phyloP scores from a whole-genome alignment of 352 stramenopile genomes.

The Phytophthora cryptogea region DNA sequence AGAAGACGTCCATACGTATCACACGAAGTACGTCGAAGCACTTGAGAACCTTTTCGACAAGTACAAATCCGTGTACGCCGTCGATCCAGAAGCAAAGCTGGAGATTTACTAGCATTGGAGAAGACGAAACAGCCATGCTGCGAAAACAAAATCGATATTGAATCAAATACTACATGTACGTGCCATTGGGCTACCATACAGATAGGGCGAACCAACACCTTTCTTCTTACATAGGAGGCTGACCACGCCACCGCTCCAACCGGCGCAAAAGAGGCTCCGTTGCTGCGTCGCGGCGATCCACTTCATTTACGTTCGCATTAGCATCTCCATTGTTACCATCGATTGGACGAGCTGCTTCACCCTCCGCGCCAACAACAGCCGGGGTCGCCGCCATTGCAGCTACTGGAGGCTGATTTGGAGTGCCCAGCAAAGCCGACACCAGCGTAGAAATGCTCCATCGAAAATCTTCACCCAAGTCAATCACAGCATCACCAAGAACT shows the following conservation, averaged over 20 bases:
- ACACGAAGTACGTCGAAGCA: slow-evolving; percentile 83
- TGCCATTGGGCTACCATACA: not conserved
- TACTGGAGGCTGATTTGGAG: not conserved
- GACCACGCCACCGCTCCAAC: slow-evolving; percentile 13
- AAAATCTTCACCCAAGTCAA: slow-evolving; percentile 46
- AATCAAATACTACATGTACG: slow-evolving; percentile 6
- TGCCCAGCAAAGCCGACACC: slow-evolving; percentile 33
- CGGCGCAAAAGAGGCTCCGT: slow-evolving; percentile 32
- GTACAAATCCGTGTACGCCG: slow-evolving; percentile 82
- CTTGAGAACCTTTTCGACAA: slow-evolving; percentile 86
- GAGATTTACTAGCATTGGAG: slow-evolving; percentile 50
- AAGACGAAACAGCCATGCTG: too few species aligned
- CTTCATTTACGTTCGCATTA: not conserved
- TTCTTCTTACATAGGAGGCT: slow-evolving; percentile 17
- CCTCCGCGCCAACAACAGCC: not conserved
- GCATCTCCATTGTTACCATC: slow-evolving; percentile 3
- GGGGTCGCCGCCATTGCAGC: not conserved
- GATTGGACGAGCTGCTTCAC: slow-evolving; percentile 13
- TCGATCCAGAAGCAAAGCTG: slow-evolving; percentile 56
- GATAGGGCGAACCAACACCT: not conserved
- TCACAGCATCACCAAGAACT: slow-evolving; percentile 38
- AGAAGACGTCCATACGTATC: slow-evolving; percentile 91
- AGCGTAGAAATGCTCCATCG: slow-evolving; percentile 47
- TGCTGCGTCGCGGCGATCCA: not conserved
- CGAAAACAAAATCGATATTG: slow-evolving; percentile 1